Base-by-base conservation (phyloP, 306 rosid species). In the Prinsepia uniflora region DNA sequence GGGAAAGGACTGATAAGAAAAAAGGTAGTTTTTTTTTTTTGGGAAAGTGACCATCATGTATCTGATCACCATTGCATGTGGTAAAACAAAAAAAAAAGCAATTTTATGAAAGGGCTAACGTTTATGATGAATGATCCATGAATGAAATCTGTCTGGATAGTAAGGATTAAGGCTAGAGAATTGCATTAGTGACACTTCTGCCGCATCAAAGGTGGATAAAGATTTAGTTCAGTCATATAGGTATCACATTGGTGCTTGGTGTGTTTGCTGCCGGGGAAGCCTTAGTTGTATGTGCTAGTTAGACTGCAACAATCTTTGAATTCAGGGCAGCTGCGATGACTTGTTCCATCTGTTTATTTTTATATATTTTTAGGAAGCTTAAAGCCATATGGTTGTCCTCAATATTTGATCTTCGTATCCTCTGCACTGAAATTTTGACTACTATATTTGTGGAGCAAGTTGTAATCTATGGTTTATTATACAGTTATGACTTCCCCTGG, bases 401-500 rank as follows among this genome's bases (percentile, higher is more conserved):
- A 4, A 10, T 41, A 12, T 68, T 18, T 39, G 24, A 8, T 59
- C 67, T 40, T 41, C n/a, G 67, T 40, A 15, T 62, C 65, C 65
- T 70, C 72, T 68, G 72, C 68, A 17, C 75, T 59, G 71, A 72
- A 71, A n/a, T 78, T 67, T 55, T 65, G 72, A 58, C 70, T 69
- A 12, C 58, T 14, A 61, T 22, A 58, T 49, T 39, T 20, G 67
- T 46, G 64, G 45, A 68, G 24, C 62, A n/a, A 70, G 65, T 65
- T 63, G 42, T 75, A 46, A 63, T 45, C 24, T 34, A 67, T 54
- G 73, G 43, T 59, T 71, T 57, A 0, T 43, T 24, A 54, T 42
- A 58, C 79, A 94, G 97, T 87, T 94, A 94, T 69, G 96, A 94
- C 73, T 84, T 94, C 68, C 97, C 96, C 14, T 91, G 96, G 99